Evolutionary conservation across 1,139 yeast species (phyloP), one percentile per base, ranked within the genome.

Genomic region (Blastobotrys apis): DNA sequence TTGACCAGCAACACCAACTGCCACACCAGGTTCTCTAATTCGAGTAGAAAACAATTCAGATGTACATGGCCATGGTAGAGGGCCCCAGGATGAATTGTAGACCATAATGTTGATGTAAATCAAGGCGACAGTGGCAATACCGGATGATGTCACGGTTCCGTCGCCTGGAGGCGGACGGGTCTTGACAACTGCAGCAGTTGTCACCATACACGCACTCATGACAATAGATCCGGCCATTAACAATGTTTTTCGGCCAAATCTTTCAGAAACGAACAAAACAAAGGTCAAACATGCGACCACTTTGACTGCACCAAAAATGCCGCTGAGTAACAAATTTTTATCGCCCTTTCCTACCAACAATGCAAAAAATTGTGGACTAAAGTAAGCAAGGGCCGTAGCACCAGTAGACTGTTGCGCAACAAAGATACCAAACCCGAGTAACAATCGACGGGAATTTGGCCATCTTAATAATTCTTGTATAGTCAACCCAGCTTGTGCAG

Each of bases 331-430:
- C 33, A 54, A 43, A 29, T 45, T 41, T 12, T 49, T 23, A 25
- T 78, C 75, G 44, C 81, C 77, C 44, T 68, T 31, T 46, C 72
- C 63, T 13, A 75, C 69, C 37, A 56, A 63, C 55, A 72, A 66
- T 51, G 63, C 62, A 69, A 80, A 80, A 66, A 80, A 77, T 30
- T 81, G 72, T n/a, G 86, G 79, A 59, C 85, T 84, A 54, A 70
- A 80, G 67, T 79, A 80, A 62, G 78, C 76, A 49, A 80, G 73
- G 55, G 81, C 81, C 65, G 81, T 81, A 51, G 79, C 71, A 67
- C 86, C 87, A 45, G 84, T 78, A 66, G 80, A 74, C 66, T 81
- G 86, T 65, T 80, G 85, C 69, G 80, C 75, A 57, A 78, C 74
- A 65, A 71, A 67, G 9, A 48, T 33, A 5, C 34, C 33, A 21